Percentiles rank a stretch among this genome's conserved stretches.
Conservation (phyloP, 1,284 basidiomycete genomes). For the Ganoderma lingzhi region DNA sequence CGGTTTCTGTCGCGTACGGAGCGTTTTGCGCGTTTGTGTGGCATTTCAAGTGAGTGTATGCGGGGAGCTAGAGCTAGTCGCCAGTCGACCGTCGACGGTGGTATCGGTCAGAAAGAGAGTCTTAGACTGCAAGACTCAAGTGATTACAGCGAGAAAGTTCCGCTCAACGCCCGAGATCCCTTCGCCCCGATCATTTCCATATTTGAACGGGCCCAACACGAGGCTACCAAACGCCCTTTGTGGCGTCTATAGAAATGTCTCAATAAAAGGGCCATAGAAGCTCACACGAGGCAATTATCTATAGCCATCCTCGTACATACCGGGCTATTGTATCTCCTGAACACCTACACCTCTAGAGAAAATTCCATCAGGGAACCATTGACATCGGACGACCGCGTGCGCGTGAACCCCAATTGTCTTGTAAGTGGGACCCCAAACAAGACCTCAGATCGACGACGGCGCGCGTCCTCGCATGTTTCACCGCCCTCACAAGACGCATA, state of each 20-base stretch:
- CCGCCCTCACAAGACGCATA: not conserved
- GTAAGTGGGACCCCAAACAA: not conserved
- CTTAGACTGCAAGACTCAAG: too few relatives aligned
- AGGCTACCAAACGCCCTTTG: not conserved
- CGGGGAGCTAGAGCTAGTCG: not conserved
- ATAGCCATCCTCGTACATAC: too few relatives aligned
- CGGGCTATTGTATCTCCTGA: too few relatives aligned
- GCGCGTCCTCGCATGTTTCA: not conserved
- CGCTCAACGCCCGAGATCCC: not conserved
- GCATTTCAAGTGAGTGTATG: conserved; percentile 49
- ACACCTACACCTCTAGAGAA: too few relatives aligned
- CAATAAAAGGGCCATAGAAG: too few relatives aligned
- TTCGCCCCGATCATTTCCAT: not conserved
- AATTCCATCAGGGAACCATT: too few relatives aligned
- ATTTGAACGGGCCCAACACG: not conserved
- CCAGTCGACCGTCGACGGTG: not conserved
- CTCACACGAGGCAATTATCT: too few relatives aligned
- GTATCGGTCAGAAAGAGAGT: not conserved
- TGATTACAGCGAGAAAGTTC: not conserved
- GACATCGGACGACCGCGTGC: too few relatives aligned
- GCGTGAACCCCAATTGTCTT: not conserved
- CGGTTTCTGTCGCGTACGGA: conserved; percentile 52
- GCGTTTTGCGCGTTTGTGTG: conserved; percentile 69
- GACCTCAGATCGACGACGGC: not conserved
- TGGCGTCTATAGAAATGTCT: not conserved